Base-by-base conservation (phyloP, 306 rosid species). In the Castanea sativa region DNA sequence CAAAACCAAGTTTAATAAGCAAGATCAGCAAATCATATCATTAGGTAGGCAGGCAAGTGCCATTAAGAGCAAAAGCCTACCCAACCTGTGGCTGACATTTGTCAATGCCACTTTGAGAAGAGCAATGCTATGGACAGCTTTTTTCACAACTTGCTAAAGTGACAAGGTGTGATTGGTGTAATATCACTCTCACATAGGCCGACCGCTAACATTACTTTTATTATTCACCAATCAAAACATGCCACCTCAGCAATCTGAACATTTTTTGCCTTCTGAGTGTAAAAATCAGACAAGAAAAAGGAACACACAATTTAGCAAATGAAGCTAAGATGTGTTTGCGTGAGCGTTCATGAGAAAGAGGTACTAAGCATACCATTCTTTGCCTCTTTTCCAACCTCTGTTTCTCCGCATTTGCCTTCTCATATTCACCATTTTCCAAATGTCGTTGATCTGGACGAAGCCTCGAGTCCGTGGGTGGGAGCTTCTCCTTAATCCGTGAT, bases 381-480 rank as follows among this genome's bases (percentile, higher is more conserved):
- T 95, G 99, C 86, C 99, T 92, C 87, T 78, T 87, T 76, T 95
- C 99, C 87, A 95, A 79, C 72, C 99, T 90, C 83, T 89, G 97
- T 78, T 95, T 95, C 89, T 95, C 98, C 52, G 72, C 73, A 80
- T 95, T 95, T 29, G 99, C 98, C 91, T 87, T 93, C 85, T 91
- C 99, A 56, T 93, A 95, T 82, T 95, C 97, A 52, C 99, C 99
- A 82, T 95, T 91, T 88, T 95, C 99, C 74, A 95, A 83, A 85
- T 90, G 94, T 76, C 99, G 94, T 82, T 95, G 99, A 86, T 95
- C 99, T 2, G 99, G 99, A 82, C 99, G 89, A 69, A 93, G 89
- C 88, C 99, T 89, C 64, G 99, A 95, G 89, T 95, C 99, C 76
- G 99, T 95, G 80, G 99, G 96, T 38, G 99, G 99, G 71, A 95